Evolutionary conservation across 2,329 filamentous ascomycete species (phyloP).

Genomic region (Trichophyton simii): DNA sequence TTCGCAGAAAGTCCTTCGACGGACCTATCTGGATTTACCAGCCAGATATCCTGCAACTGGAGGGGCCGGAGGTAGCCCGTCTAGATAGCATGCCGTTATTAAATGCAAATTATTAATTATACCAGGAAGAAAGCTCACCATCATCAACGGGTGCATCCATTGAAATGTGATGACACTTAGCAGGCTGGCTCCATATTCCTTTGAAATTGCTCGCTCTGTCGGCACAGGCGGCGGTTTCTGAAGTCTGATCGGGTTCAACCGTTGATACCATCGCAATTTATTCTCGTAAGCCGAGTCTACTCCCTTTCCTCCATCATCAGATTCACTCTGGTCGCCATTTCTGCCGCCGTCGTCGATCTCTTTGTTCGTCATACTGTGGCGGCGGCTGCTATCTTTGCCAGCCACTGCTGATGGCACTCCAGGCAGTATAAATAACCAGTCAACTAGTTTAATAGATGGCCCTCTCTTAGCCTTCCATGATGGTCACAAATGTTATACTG

Average conservation of each 20-base stretch:
- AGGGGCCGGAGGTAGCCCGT: conserved; percentile 75
- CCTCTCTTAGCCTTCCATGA: background rate
- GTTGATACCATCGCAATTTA: conserved; percentile 27
- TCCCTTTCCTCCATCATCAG: background rate
- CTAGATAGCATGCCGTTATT: conserved; percentile 29
- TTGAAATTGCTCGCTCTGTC: conserved; percentile 42
- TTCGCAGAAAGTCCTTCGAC: conserved; percentile 56
- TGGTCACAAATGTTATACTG: background rate
- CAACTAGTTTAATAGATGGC: background rate
- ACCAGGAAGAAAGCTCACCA: conserved; percentile 35
- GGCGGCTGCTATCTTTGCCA: background rate
- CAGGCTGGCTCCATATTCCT: conserved; percentile 60
- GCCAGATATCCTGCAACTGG: conserved; percentile 75
- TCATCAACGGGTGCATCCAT: conserved; percentile 86
- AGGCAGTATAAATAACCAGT: background rate
- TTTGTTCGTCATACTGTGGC: background rate
- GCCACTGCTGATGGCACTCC: background rate
- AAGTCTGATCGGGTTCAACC: conserved; percentile 34
- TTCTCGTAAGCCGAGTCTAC: background rate
- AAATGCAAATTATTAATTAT: background rate
- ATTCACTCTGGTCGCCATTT: background rate
- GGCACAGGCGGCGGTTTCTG: conserved; percentile 45
- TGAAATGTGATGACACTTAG: conserved; percentile 69
- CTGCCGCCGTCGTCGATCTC: background rate
- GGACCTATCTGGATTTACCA: conserved; percentile 67